Evolutionary conservation across 1,139 yeast genomes (phyloP), one percentile per base, ranked within the genome.

Genomic region (Geotrichum fermentans): DNA sequence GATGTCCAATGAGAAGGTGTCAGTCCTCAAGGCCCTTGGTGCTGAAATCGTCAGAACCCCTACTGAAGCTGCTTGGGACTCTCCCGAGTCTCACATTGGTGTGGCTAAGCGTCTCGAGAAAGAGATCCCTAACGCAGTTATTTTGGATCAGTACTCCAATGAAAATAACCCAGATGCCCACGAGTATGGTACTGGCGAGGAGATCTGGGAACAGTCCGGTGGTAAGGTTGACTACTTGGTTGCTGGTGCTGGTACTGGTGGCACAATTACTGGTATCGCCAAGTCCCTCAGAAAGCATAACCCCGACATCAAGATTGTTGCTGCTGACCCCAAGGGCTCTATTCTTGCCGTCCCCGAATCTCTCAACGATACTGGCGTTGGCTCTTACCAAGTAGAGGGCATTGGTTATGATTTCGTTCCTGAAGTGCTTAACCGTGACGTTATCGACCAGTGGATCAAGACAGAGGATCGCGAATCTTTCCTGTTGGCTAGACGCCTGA

Each of bases 231-330:
- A 81, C 53, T 88, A 82, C 58, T 73, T 87, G 46, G 85, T 87
- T 52, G 95, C 95, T 40, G 95, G 96, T 67, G 95, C 95, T 7
- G 95, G 95, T 69, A 86, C 95, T 53, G 95, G 90, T 67, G 90
- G 90, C 68, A 83, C 90, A 43, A 80, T 83, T 60, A 69, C 83
- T 40, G 95, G 95, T 71, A 83, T 84, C 60, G 79, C 94, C 47
- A 76, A 74, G 60, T 87, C 83, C 61, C 74, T 87, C 65, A 85
- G 85, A 70, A 87, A 80, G 65, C 77, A 84, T 68, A 78, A 84
- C 67, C 69, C 81, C 33, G 68, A 78, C 29, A 71, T 87, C 55
- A 66, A 73, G 54, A 78, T 87, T 42, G 75, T 83, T 51, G 95
- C 83, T 57, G 95, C 95, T 46, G 95, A 87, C 69, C 96, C 95